Conservation (phyloP, 129 eudicot species). For the Saposhnikovia divaricata region DNA sequence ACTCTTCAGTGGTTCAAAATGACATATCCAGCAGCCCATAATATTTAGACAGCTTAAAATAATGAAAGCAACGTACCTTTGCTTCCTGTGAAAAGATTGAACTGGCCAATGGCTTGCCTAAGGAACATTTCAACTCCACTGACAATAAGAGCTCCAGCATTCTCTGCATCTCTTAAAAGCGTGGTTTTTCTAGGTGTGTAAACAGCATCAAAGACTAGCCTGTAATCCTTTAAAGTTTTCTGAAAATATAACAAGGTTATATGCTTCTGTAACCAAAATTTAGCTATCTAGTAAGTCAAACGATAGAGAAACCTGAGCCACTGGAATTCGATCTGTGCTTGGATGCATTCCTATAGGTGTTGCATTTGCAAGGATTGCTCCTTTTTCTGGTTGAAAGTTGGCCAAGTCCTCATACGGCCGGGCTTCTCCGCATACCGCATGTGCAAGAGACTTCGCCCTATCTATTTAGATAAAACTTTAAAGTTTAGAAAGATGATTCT, state of each 20-base stretch:
- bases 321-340: constrained; percentile 59
- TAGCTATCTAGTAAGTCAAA: not conserved
- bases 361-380: constrained; percentile 75
- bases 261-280: constrained; percentile 3
- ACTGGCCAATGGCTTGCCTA: constrained; percentile 71
- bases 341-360: constrained; percentile 91
- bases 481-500: not conserved
- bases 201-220: constrained; percentile 71
- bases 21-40: not conserved
- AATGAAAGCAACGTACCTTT: constrained; percentile 33
- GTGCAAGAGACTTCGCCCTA: constrained; percentile 64
- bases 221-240: constrained; percentile 54
- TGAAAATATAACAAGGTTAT: constrained; percentile 9
- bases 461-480: constrained; percentile 26
- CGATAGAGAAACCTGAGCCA: constrained; percentile 41
- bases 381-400: constrained; percentile 60
- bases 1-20: not conserved
- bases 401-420: constrained; percentile 36
- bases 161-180: constrained; percentile 51
- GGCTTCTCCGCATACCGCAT: constrained; percentile 61
- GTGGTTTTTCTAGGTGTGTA: constrained; percentile 75
- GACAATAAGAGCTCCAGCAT: constrained; percentile 61
- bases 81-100: constrained; percentile 63
- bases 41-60: not conserved
- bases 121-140: constrained; percentile 89